Evolutionary conservation across 352 stramenopile genomes (phyloP).

Genomic region (Phytophthora sojae): DNA sequence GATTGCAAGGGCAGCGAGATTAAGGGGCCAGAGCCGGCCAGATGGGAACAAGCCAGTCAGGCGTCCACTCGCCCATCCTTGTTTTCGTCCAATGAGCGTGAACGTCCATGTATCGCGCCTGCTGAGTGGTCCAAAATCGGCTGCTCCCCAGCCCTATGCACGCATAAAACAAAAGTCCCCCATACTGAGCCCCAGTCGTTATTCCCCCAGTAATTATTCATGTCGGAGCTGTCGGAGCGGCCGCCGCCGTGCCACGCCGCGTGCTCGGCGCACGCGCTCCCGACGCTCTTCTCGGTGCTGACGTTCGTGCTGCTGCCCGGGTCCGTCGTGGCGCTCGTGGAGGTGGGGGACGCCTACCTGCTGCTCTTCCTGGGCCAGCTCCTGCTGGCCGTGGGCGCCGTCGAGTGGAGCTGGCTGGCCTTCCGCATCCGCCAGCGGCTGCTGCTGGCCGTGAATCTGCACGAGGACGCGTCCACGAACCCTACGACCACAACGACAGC

Average conservation of each 20-base stretch:
- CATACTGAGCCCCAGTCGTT: constrained; percentile 28
- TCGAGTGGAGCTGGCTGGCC: constrained; percentile 62
- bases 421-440: constrained; percentile 58
- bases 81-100: not conserved
- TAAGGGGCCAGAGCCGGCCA: not conserved
- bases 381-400: constrained; percentile 44
- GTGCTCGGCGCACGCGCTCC: constrained; percentile 17
- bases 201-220: constrained; percentile 27
- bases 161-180: constrained; percentile 7
- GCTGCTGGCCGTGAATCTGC: constrained; percentile 43
- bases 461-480: constrained; percentile 2
- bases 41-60: constrained; percentile 25
- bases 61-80: not conserved
- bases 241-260: constrained; percentile 42
- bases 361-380: constrained; percentile 53
- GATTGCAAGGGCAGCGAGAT: constrained; percentile 13
- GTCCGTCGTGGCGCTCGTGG: constrained; percentile 43
- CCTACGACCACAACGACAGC: no score
- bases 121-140: not conserved
- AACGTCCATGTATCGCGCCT: not conserved
- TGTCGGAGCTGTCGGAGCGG: constrained; percentile 37
- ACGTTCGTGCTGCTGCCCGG: constrained; percentile 41
- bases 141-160: constrained; percentile 8
- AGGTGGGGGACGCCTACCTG: constrained; percentile 45
- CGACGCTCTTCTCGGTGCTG: constrained; percentile 41